A percentile compares a stretch with the other conserved stretches of the same genome.
phyloP scores from a whole-genome alignment of 805 yeast genomes.

The Schizosaccharomyces pombe region DNA sequence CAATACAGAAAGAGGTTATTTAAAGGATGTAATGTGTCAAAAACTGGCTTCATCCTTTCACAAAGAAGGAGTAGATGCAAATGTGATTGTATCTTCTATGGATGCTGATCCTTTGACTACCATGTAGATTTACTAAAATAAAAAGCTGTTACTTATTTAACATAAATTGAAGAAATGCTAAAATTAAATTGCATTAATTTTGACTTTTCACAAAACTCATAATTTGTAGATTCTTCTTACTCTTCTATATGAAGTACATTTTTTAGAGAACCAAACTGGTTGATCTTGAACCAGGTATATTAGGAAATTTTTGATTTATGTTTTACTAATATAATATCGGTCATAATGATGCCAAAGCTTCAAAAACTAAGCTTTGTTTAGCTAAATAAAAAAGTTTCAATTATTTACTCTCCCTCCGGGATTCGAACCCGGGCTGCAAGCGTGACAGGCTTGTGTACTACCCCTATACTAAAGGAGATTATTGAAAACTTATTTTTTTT shows the following conservation, averaged over 20 bases:
- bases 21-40: slow-evolving; percentile 24
- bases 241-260: too few relatives aligned
- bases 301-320: too few relatives aligned
- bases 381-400: background rate
- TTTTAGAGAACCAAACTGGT: too few relatives aligned
- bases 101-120: slow-evolving; percentile 43
- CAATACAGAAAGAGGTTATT: slow-evolving; percentile 76
- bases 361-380: too few relatives aligned
- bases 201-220: too few relatives aligned
- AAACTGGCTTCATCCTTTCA: slow-evolving; percentile 26
- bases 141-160: too few relatives aligned
- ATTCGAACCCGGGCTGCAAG: slow-evolving; percentile 1
- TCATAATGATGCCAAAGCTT: too few relatives aligned
- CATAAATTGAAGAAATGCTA: too few relatives aligned
- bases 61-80: slow-evolving; percentile 11
- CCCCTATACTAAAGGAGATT: background rate
- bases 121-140: slow-evolving; percentile 11
- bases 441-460: slow-evolving; percentile 1
- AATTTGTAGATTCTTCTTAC: too few relatives aligned
- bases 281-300: too few relatives aligned
- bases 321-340: too few relatives aligned
- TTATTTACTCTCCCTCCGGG: background rate
- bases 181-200: too few relatives aligned
- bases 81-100: slow-evolving; percentile 20
- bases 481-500: background rate